These are phyloP conservation scores for Staphylotrichum longicolle DNA, from an alignment of 495 filamentous ascomycete species.

Conservation along the genomic window DNA sequence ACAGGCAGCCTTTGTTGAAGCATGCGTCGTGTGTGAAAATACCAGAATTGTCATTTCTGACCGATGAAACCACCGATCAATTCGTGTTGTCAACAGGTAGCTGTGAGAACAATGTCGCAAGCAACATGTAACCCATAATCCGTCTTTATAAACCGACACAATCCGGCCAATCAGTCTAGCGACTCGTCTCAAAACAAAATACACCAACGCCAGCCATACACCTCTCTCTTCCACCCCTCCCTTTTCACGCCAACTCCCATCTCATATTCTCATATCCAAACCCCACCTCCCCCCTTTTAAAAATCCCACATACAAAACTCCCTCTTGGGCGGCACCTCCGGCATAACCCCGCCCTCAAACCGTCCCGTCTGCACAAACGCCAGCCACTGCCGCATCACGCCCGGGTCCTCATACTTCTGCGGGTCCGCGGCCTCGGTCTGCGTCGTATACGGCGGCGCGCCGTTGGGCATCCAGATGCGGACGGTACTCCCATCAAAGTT, in stretches of 20 bases:
- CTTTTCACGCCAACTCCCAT: background rate
- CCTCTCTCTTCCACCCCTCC: background rate
- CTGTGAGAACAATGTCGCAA: too few species aligned
- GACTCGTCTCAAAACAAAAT: background rate
- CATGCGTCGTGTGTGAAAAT: too few species aligned
- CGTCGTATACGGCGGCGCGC: slow-evolving; percentile 57
- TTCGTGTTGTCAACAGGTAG: too few species aligned
- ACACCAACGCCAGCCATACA: background rate
- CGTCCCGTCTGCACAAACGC: slow-evolving; percentile 57
- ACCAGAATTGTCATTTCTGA: too few species aligned
- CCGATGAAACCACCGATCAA: too few species aligned
- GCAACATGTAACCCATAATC: too few species aligned
- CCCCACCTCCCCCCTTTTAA: slow-evolving; percentile 32
- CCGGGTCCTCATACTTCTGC: slow-evolving; percentile 44
- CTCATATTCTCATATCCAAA: background rate
- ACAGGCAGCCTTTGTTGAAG: too few species aligned
- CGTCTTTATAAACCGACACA: too few species aligned
- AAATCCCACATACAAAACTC: slow-evolving; percentile 74
- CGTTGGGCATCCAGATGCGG: slow-evolving; percentile 67
- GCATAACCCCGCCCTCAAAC: slow-evolving; percentile 64
- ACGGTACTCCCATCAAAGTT: slow-evolving; percentile 46
- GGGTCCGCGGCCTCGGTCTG: slow-evolving; percentile 50
- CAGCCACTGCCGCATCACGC: slow-evolving; percentile 55
- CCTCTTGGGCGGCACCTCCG: slow-evolving; percentile 66
- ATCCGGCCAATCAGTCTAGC: too few species aligned